phyloP scores from a whole-genome alignment of 2,329 filamentous ascomycete species.

The Fusarium sp. region DNA sequence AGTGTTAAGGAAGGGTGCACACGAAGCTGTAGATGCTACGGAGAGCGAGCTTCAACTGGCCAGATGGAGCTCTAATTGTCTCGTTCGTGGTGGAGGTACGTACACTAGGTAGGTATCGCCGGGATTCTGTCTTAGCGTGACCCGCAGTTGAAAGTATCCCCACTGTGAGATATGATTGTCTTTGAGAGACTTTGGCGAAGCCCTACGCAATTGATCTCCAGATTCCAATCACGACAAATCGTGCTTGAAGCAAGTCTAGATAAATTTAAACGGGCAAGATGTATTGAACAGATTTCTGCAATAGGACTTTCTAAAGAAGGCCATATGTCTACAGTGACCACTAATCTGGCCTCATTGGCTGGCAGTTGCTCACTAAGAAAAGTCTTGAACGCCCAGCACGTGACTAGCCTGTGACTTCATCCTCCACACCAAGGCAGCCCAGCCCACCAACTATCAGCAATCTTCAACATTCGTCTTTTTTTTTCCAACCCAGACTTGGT shows the following conservation, averaged over 20 bases:
- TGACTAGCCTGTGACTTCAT: conserved; percentile 47
- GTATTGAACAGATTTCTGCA: not conserved
- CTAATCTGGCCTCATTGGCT: not conserved
- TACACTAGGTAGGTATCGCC: conserved; percentile 22
- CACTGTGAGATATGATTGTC: conserved; percentile 5
- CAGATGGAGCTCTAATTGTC: conserved; percentile 45
- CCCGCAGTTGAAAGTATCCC: conserved; percentile 21
- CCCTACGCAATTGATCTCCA: not conserved
- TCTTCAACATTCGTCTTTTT: conserved; percentile 42
- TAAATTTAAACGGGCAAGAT: not conserved
- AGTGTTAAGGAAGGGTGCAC: not conserved
- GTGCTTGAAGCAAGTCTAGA: not conserved
- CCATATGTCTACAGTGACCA: not conserved
- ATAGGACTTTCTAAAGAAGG: not conserved
- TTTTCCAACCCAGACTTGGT: conserved; percentile 19
- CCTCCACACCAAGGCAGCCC: conserved; percentile 42
- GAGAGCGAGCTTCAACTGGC: conserved; percentile 42
- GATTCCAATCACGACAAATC: not conserved
- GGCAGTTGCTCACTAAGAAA: conserved; percentile 23
- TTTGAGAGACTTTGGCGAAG: not conserved
- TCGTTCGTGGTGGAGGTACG: conserved; percentile 30
- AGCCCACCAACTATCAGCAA: conserved; percentile 47
- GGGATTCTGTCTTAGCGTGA: conserved; percentile 17
- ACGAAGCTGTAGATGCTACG: conserved; percentile 29
- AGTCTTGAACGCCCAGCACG: conserved; percentile 40